phyloP scores from a whole-genome alignment of 202 grass and related monocot genomes.

The Eragrostis tef region DNA sequence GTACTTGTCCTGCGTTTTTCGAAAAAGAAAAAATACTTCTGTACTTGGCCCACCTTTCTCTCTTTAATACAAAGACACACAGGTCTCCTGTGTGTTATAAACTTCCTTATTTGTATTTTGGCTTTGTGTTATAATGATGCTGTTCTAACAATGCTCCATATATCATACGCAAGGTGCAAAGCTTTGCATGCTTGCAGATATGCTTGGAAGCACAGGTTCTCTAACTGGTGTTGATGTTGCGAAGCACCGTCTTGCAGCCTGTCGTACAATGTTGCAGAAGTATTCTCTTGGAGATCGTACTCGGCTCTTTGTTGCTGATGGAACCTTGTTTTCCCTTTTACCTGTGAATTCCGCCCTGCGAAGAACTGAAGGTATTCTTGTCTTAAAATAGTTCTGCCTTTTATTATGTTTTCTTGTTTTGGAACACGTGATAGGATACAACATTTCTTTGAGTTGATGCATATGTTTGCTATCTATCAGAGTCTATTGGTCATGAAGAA shows the following conservation, averaged over 20 bases:
- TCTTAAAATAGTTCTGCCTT: background rate
- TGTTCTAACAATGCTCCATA: background rate
- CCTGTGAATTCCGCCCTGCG: conserved; percentile 50
- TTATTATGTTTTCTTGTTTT: conserved; percentile 18
- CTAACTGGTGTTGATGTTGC: conserved; percentile 93
- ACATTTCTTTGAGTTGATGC: background rate
- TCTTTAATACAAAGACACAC: too few species aligned
- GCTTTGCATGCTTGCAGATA: conserved; percentile 93
- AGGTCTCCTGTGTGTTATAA: background rate
- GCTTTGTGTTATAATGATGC: conserved; percentile 9
- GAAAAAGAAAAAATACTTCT: too few species aligned
- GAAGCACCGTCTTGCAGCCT: conserved; percentile 83
- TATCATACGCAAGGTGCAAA: conserved; percentile 77
- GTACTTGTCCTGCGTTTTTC: too few species aligned
- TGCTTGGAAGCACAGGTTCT: conserved; percentile 70
- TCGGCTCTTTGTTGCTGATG: conserved; percentile 88
- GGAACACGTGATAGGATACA: background rate
- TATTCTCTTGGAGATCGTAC: conserved; percentile 83
- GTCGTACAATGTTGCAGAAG: conserved; percentile 90
- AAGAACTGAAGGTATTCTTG: conserved; percentile 38
- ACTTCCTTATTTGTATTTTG: conserved; percentile 5
- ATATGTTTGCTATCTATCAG: conserved; percentile 44
- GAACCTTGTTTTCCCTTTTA: conserved; percentile 83
- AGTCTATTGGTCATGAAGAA: conserved; percentile 29
- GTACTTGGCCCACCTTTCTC: too few species aligned